phyloP scores from a whole-genome alignment of 192 early-diverging fungal species.

The Diversispora epigaea region DNA sequence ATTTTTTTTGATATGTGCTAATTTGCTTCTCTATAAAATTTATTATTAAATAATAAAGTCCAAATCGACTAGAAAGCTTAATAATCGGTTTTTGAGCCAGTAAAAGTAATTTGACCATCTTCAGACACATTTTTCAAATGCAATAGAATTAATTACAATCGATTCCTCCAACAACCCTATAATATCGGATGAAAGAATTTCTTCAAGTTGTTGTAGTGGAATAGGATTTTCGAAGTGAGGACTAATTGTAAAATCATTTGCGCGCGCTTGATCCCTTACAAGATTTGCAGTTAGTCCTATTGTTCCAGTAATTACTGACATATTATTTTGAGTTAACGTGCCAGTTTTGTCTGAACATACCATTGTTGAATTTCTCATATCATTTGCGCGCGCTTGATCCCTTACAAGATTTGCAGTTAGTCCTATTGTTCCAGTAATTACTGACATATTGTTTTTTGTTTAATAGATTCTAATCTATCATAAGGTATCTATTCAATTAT shows the following conservation, averaged over 20 bases:
- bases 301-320: conserved; percentile 92
- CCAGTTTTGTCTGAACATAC: conserved; percentile 99
- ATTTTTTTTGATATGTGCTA: no score
- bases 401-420: no score
- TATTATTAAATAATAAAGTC: no score
- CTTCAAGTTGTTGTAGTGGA: conserved; percentile 47
- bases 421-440: no score
- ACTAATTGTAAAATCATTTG: background rate
- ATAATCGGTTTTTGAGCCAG: conserved; percentile 95
- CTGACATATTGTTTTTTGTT: no score
- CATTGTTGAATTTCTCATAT: conserved; percentile 98
- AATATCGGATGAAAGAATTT: conserved; percentile 44
- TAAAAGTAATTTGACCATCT: conserved; percentile 55
- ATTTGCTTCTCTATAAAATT: no score
- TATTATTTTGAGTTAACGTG: conserved; percentile 95
- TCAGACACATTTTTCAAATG: conserved; percentile 58
- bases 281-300: conserved; percentile 54
- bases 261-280: conserved; percentile 45
- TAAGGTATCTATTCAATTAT: no score
- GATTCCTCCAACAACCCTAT: conserved; percentile 61
- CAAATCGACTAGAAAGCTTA: conserved; percentile 70
- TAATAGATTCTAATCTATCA: no score
- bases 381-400: no score
- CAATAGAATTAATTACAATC: conserved; percentile 82
- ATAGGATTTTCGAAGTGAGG: conserved; percentile 28